Conservation (phyloP, 768 basidiomycete species). For the Lactarius hatsudake region DNA sequence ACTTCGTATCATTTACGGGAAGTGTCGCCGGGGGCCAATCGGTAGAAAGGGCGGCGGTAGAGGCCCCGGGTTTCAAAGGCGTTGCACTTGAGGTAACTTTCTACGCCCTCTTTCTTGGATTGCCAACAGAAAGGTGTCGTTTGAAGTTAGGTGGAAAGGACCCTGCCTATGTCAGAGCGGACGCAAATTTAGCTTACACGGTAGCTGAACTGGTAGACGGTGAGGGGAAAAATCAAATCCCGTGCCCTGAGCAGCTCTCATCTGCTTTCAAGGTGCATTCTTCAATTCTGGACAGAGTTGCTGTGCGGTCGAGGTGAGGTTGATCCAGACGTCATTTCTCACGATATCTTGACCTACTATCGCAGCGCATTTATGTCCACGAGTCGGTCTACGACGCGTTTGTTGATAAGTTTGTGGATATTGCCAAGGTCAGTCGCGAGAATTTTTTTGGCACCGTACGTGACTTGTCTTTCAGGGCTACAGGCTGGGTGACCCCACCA, state of each 20-base stretch:
- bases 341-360: neutral
- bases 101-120: neutral
- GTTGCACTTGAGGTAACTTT: slow-evolving; percentile 73
- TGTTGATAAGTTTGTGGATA: slow-evolving; percentile 65
- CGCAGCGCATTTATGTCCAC: slow-evolving; percentile 90
- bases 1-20: slow-evolving; percentile 92
- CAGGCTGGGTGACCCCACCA: slow-evolving; percentile 83
- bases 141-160: slow-evolving; percentile 92
- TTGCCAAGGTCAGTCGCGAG: slow-evolving; percentile 57
- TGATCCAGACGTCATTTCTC: neutral
- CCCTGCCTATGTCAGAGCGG: slow-evolving; percentile 89
- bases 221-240: slow-evolving; percentile 33
- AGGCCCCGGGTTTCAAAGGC: slow-evolving; percentile 73
- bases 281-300: slow-evolving; percentile 99
- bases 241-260: neutral
- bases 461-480: slow-evolving; percentile 50
- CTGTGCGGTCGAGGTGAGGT: slow-evolving; percentile 78
- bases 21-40: slow-evolving; percentile 73
- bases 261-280: slow-evolving; percentile 60
- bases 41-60: slow-evolving; percentile 67
- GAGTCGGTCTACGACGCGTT: slow-evolving; percentile 78
- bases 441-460: neutral
- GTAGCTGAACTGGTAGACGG: slow-evolving; percentile 89
- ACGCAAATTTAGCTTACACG: slow-evolving; percentile 82
- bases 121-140: slow-evolving; percentile 13